Evolutionary conservation across 176 grass and related monocot genomes (phyloP).

Genomic region (Microstegium vimineum): DNA sequence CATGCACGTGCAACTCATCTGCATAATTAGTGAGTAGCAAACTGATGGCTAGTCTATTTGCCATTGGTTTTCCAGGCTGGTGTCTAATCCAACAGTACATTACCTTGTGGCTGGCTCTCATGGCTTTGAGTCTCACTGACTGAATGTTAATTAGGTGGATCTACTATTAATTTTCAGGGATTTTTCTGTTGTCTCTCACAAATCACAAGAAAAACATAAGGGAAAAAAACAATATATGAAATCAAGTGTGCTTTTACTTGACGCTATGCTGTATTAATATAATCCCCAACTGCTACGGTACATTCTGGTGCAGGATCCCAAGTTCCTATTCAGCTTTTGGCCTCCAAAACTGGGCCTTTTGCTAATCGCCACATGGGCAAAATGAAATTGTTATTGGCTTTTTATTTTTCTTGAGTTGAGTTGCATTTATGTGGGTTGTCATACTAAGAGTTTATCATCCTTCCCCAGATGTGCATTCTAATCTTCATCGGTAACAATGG

Average conservation of each 20-base stretch:
- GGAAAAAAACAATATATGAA: neutral
- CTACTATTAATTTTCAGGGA: neutral
- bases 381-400: neutral
- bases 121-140: neutral
- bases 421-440: neutral
- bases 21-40: constrained; percentile 15
- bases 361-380: neutral
- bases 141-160: neutral
- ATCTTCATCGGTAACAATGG: constrained; percentile 86
- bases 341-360: neutral
- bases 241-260: neutral
- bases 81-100: neutral
- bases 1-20: neutral
- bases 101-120: neutral
- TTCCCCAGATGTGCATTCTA: constrained; percentile 80
- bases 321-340: neutral
- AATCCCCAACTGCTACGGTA: neutral
- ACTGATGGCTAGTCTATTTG: neutral
- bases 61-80: neutral
- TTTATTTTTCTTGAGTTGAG: constrained; percentile 5
- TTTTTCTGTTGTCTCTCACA: neutral
- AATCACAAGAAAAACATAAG: neutral
- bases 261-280: neutral
- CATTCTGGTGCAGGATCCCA: neutral
- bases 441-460: constrained; percentile 12